phyloP scores from a whole-genome alignment of 2,329 filamentous ascomycete species.

The Cercospora sp. region DNA sequence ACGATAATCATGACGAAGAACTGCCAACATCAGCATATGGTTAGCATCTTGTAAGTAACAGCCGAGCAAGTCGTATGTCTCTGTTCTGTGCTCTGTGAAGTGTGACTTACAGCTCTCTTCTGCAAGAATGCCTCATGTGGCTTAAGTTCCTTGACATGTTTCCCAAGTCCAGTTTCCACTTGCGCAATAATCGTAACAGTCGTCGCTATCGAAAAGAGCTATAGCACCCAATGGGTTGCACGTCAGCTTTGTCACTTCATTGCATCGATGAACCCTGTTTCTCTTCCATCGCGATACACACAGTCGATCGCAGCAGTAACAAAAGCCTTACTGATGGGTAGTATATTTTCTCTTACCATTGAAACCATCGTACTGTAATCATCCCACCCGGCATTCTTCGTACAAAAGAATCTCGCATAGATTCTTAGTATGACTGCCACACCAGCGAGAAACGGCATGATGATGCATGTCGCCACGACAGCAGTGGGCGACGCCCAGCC shows the following conservation, averaged over 20 bases:
- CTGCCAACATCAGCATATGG: not conserved
- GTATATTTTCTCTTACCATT: conserved; percentile 12
- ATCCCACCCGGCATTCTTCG: conserved; percentile 26
- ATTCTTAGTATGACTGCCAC: conserved; percentile 23
- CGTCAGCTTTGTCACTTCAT: not conserved
- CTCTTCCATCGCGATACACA: not conserved
- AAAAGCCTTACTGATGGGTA: not conserved
- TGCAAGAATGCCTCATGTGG: conserved; percentile 12
- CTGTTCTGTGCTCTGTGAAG: not conserved
- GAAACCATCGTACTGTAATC: conserved; percentile 25
- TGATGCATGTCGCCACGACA: conserved; percentile 9
- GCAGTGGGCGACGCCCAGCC: conserved; percentile 17
- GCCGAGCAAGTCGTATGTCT: not conserved
- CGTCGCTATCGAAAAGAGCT: conserved; percentile 20
- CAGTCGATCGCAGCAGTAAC: not conserved
- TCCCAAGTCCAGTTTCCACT: conserved; percentile 25
- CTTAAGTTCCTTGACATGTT: conserved; percentile 17
- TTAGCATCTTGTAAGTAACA: not conserved
- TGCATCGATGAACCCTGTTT: not conserved
- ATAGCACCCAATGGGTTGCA: not conserved
- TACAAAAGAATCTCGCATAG: conserved; percentile 25
- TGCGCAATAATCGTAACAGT: conserved; percentile 20
- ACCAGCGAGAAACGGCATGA: conserved; percentile 23
- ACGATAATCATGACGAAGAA: conserved; percentile 30
- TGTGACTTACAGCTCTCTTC: conserved; percentile 22